These are phyloP conservation scores for Stellera chamaejasme DNA, from an alignment of 345 rosid genomes.

Conservation along the genomic window DNA sequence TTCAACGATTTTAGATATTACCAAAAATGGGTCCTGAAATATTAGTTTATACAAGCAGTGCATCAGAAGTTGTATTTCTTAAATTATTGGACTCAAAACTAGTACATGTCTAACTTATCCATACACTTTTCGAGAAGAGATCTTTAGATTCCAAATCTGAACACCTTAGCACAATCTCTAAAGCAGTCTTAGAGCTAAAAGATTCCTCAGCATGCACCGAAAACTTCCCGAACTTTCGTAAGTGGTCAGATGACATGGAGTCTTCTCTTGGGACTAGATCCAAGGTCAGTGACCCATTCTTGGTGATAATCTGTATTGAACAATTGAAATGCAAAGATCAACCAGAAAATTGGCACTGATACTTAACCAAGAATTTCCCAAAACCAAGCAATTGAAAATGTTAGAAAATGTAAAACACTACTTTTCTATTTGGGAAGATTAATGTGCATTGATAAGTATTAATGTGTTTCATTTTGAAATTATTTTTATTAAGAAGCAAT, in stretches of 20 bases:
- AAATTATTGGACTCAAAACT: slow-evolving; percentile 3
- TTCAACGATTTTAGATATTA: slow-evolving; percentile 75
- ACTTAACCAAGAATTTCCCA: background rate
- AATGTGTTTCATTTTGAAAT: too few species aligned
- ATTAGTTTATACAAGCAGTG: slow-evolving; percentile 13
- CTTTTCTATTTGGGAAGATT: too few species aligned
- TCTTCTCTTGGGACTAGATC: slow-evolving; percentile 52
- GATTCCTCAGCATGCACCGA: slow-evolving; percentile 82
- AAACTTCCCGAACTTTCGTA: slow-evolving; percentile 49
- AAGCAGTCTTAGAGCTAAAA: slow-evolving; percentile 54
- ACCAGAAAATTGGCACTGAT: too few species aligned
- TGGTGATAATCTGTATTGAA: slow-evolving; percentile 42
- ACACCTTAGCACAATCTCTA: slow-evolving; percentile 71
- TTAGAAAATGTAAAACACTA: slow-evolving; percentile 3
- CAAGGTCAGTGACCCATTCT: slow-evolving; percentile 39
- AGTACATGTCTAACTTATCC: slow-evolving; percentile 17
- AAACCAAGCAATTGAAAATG: background rate
- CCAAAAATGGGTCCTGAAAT: slow-evolving; percentile 78
- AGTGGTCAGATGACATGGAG: slow-evolving; percentile 23
- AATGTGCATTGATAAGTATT: too few species aligned
- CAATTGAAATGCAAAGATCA: background rate
- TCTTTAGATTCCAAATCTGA: slow-evolving; percentile 72
- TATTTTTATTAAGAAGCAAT: too few species aligned
- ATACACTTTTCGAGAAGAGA: slow-evolving; percentile 78
- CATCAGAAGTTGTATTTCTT: slow-evolving; percentile 8